Percentiles rank a stretch among this genome's conserved stretches.
phyloP scores from a whole-genome alignment of 305 asterid species.

The Fraxinus ornus region DNA sequence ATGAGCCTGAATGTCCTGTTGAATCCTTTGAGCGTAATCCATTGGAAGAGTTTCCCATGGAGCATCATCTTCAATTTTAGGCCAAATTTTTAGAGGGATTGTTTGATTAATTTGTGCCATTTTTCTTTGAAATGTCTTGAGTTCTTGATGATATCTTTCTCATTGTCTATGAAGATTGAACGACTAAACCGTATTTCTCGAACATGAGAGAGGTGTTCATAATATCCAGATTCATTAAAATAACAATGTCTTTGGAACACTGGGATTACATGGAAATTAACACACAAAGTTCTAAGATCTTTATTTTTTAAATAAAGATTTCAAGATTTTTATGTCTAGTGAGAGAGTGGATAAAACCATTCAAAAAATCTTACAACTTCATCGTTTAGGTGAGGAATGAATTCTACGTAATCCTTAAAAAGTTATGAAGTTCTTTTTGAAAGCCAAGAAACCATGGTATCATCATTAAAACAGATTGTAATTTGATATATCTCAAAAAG shows the following conservation, averaged over 20 bases:
- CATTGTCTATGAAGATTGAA: background rate
- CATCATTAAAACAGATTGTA: background rate
- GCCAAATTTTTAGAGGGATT: no score
- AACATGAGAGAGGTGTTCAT: background rate
- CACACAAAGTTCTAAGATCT: background rate
- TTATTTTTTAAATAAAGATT: background rate
- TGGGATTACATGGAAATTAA: background rate
- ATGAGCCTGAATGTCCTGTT: background rate
- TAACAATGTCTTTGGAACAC: background rate
- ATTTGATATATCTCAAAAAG: background rate
- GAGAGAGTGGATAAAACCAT: background rate
- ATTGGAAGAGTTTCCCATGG: background rate
- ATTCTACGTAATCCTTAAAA: background rate
- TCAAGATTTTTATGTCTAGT: background rate
- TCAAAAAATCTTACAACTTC: background rate
- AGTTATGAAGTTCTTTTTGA: background rate
- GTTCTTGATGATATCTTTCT: background rate
- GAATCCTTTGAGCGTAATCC: background rate
- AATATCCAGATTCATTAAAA: background rate
- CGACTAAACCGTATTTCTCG: background rate
- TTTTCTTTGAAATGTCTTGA: no score
- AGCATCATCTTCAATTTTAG: background rate
- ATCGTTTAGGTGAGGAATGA: background rate
- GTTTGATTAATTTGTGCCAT: no score
- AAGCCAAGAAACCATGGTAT: background rate